These are phyloP conservation scores for Sporothrix mexicana DNA, from an alignment of 2,329 filamentous ascomycete genomes.

Conservation along the genomic window DNA sequence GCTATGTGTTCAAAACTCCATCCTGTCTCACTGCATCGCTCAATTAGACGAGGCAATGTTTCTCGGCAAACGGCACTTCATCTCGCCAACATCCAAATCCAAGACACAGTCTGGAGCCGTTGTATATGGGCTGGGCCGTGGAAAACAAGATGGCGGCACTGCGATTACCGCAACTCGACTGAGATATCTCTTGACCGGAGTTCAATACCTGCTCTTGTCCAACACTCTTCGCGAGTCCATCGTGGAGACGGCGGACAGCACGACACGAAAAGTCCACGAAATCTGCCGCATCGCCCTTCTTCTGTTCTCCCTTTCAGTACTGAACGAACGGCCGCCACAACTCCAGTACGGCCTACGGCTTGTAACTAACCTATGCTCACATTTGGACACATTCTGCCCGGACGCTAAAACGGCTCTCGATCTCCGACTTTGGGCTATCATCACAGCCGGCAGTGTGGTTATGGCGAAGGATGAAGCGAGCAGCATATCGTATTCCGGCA, in stretches of 20 bases:
- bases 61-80: background rate
- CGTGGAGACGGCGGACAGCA: background rate
- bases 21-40: background rate
- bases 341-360: background rate
- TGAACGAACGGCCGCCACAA: background rate
- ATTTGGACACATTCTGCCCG: no score
- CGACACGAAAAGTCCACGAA: background rate
- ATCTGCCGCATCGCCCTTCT: constrained; percentile 2
- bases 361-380: background rate
- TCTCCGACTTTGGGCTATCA: background rate
- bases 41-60: background rate
- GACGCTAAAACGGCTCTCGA: no score
- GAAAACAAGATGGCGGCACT: background rate
- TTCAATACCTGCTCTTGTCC: constrained; percentile 28
- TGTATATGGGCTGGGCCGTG: no score
- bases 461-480: no score
- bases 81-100: background rate
- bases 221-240: background rate
- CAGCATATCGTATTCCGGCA: no score
- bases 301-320: background rate
- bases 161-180: background rate
- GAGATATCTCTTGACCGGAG: constrained; percentile 17
- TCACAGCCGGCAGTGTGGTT: background rate
- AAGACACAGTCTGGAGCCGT: no score
- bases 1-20: background rate